Percentiles rank a stretch among this genome's conserved stretches.
Conservation (phyloP, 2,329 filamentous ascomycete genomes). For the Albifimbria verrucaria region DNA sequence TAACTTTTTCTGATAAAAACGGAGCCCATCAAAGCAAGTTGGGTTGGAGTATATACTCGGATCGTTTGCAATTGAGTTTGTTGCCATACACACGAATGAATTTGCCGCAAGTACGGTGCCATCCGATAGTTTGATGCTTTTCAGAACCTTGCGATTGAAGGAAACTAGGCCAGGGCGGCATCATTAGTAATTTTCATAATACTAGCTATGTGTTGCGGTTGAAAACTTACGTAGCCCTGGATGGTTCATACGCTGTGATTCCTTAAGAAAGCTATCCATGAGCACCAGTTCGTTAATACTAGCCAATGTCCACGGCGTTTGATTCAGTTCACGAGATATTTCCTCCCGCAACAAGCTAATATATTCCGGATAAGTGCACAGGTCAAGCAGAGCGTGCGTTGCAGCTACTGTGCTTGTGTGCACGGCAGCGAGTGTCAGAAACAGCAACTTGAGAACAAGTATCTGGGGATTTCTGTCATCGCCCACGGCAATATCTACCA, state of each 20-base stretch:
- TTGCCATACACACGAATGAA: neutral
- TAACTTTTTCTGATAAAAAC: neutral
- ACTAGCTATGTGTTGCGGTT: neutral
- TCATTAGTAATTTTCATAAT: too few relatives aligned
- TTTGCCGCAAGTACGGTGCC: neutral
- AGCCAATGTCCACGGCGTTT: neutral
- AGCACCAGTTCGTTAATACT: neutral
- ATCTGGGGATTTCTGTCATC: neutral
- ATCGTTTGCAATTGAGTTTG: neutral
- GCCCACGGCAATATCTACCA: neutral
- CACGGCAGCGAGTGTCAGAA: neutral
- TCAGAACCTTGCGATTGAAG: neutral
- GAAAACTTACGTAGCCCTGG: neutral
- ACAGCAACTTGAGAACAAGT: neutral
- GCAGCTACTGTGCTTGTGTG: neutral
- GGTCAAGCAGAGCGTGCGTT: neutral
- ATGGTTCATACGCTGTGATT: neutral
- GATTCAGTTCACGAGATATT: neutral
- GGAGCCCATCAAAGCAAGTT: neutral
- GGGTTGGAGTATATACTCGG: neutral
- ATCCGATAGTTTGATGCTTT: neutral
- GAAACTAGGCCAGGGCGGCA: neutral
- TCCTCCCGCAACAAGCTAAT: neutral
- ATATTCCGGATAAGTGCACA: neutral
- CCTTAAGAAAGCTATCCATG: neutral